Evolutionary conservation across 2,329 filamentous ascomycete species (phyloP).

Genomic region (Neonectria faginata): DNA sequence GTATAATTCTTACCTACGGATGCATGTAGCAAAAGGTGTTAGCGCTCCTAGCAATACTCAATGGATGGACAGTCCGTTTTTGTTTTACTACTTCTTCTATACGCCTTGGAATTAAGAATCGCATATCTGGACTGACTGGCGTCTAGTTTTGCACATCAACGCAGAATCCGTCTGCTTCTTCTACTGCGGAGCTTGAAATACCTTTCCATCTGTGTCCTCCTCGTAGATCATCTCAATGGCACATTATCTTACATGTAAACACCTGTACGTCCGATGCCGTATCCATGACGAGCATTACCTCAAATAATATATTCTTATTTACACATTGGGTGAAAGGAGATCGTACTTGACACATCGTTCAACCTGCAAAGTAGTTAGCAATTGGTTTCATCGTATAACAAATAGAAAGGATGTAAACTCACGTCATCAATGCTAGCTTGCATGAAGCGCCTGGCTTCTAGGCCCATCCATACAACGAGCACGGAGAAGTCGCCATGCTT

Average conservation of each 20-base stretch:
- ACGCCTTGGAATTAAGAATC: too few relatives aligned
- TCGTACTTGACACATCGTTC: constrained; percentile 94
- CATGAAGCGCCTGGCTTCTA: constrained; percentile 89
- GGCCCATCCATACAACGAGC: constrained; percentile 89
- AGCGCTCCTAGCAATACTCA: too few relatives aligned
- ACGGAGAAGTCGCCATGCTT: constrained; percentile 83
- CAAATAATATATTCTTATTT: constrained; percentile 40
- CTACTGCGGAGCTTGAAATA: not conserved
- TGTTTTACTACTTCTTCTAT: too few relatives aligned
- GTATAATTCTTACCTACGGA: too few relatives aligned
- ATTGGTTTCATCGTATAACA: not conserved
- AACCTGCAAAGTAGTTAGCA: constrained; percentile 63
- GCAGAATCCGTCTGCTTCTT: too few relatives aligned
- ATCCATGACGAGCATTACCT: constrained; percentile 8
- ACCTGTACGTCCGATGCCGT: constrained; percentile 33
- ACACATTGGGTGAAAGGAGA: constrained; percentile 88
- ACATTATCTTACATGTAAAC: constrained; percentile 2
- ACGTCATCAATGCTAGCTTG: constrained; percentile 91
- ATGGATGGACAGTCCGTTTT: too few relatives aligned
- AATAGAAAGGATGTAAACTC: constrained; percentile 50
- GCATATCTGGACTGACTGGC: too few relatives aligned
- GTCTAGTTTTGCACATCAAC: too few relatives aligned
- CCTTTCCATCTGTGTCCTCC: not conserved
- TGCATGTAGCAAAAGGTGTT: too few relatives aligned
- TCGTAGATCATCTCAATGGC: not conserved